Evolutionary conservation across 495 filamentous ascomycete genomes (phyloP).

Genomic region (Neurospora tetrasperma): DNA sequence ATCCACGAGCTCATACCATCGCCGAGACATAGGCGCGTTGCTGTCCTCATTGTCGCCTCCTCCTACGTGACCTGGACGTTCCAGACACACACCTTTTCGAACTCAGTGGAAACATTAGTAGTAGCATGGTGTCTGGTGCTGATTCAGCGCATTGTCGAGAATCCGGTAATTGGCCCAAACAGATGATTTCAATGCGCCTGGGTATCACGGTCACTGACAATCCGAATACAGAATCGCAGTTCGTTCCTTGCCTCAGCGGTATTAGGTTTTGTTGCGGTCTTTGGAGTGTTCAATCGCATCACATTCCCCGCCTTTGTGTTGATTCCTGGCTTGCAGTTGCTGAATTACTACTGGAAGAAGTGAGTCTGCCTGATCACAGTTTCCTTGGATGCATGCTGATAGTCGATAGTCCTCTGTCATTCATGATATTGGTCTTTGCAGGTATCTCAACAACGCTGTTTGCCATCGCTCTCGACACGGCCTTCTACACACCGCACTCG

Average conservation of each 20-base stretch:
- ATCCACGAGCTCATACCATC: slow-evolving; percentile 79
- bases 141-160: slow-evolving; percentile 69
- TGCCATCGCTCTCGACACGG: slow-evolving; percentile 72
- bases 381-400: slow-evolving; percentile 15
- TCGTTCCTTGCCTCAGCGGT: slow-evolving; percentile 64
- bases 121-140: slow-evolving; percentile 88
- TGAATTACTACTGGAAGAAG: slow-evolving; percentile 79
- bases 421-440: slow-evolving; percentile 50
- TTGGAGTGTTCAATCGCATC: slow-evolving; percentile 89
- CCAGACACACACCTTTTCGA: slow-evolving; percentile 98
- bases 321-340: slow-evolving; percentile 65
- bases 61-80: slow-evolving; percentile 98
- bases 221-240: slow-evolving; percentile 50
- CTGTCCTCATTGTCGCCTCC: slow-evolving; percentile 75
- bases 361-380: slow-evolving; percentile 28
- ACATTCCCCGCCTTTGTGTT: slow-evolving; percentile 90
- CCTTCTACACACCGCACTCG: slow-evolving; percentile 58
- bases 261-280: slow-evolving; percentile 69
- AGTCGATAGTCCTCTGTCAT: slow-evolving; percentile 50
- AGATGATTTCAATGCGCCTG: neutral
- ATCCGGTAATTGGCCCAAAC: slow-evolving; percentile 46
- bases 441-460: slow-evolving; percentile 52
- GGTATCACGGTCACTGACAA: slow-evolving; percentile 1
- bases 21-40: slow-evolving; percentile 57
- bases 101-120: slow-evolving; percentile 85